Base-by-base conservation (phyloP, 2,329 filamentous ascomycete species). In the Emmonsia crescens region DNA sequence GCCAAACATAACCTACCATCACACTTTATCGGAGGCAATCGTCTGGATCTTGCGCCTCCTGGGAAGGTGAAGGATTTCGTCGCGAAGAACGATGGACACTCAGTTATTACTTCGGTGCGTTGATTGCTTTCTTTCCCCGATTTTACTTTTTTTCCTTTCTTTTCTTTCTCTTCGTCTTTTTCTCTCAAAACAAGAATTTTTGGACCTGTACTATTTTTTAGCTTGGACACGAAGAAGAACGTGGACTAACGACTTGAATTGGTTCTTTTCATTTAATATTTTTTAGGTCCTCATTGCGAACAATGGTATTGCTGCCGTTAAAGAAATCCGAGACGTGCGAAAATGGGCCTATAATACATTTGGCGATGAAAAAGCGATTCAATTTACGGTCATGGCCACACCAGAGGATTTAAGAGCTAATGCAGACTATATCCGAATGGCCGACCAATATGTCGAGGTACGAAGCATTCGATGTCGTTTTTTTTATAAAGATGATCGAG, bases 341-440 rank as follows among this genome's bases (percentile, higher is more conserved):
- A 99, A 97, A 92, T 99, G 94, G 94, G 94, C 94, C 64, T 99
- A 99, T 86, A 94, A 99, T 80, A 96, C 90, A 8, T 99, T 99
- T 75, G 93, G 94, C 79, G 92, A 99, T 79, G 94, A 99, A 82
- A 86, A 89, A 73, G 94, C 93, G 70, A 96, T 99, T 74, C 92
- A 97, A 75, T 99, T 99, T 80, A 99, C 94, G 66, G 94, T 99
- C 75, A 99, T 99, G 94, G 94, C 94, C 69, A 99, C 94, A 46
- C 94, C 94, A 57, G 94, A 99, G 79, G 94, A 99, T 87, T 78
- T 99, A 74, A 86, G 88, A 75, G 94, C 94, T 75, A 99, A 99
- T 76, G 94, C 94, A 68, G 94, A 99, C 79, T 99, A 99, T 80
- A 99, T 99, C 75, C 86, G 94, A 75, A 97, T 99, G 94, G 94